A percentile compares a stretch with the other conserved stretches of the same genome.
Conservation (phyloP, 2,329 filamentous ascomycete genomes). For the Apiospora aurea region DNA sequence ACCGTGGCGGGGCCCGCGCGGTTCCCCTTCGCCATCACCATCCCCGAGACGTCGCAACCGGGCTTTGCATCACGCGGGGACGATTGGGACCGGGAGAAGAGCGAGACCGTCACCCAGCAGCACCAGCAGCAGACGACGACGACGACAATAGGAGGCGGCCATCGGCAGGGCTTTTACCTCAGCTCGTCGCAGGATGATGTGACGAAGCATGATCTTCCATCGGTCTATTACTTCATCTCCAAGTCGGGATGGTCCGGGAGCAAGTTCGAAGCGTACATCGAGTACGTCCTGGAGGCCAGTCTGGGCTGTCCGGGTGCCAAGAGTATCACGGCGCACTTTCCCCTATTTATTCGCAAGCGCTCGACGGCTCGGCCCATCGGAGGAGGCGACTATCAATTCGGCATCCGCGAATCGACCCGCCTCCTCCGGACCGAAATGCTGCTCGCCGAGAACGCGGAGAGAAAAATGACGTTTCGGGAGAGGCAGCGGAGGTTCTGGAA, state of each 20-base stretch:
- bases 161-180: not conserved
- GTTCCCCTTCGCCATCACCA: constrained; percentile 24
- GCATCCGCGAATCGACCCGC: not conserved
- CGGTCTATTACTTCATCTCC: constrained; percentile 24
- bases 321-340: constrained; percentile 12
- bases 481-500: constrained; percentile 25
- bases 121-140: not conserved
- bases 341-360: constrained; percentile 23
- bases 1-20: constrained; percentile 1
- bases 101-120: not conserved
- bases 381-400: constrained; percentile 17
- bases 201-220: constrained; percentile 23
- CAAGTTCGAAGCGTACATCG: constrained; percentile 28
- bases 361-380: constrained; percentile 24
- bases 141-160: not conserved
- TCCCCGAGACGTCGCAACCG: constrained; percentile 25
- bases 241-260: not conserved
- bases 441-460: constrained; percentile 22
- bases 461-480: constrained; percentile 23
- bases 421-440: constrained; percentile 22
- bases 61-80: constrained; percentile 25
- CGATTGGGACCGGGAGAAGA: constrained; percentile 22
- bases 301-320: constrained; percentile 23
- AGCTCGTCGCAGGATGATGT: constrained; percentile 27
- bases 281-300: constrained; percentile 27